A percentile compares a stretch with the other conserved stretches of the same genome.
Evolutionary conservation across 495 filamentous ascomycete species (phyloP).

Genomic region (Terfezia boudieri): DNA sequence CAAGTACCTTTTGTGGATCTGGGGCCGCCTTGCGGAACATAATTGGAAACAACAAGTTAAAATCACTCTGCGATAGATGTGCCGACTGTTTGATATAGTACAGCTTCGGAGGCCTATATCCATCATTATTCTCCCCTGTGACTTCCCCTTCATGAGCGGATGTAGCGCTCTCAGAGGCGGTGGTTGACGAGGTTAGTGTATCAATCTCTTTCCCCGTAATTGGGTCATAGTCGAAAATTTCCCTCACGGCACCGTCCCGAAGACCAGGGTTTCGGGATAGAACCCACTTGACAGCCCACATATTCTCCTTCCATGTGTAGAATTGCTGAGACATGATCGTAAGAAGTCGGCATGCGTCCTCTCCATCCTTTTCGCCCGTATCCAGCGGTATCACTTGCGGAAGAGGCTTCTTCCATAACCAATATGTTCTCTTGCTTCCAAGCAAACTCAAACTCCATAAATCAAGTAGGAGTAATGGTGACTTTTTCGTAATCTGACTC

Average conservation of each 20-base stretch:
- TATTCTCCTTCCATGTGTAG: conserved; percentile 44
- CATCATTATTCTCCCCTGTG: conserved; percentile 7
- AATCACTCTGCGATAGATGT: conserved; percentile 55
- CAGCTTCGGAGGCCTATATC: conserved; percentile 24
- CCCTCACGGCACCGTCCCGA: conserved; percentile 1
- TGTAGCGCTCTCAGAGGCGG: neutral
- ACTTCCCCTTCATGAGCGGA: conserved; percentile 13
- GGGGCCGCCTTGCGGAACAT: conserved; percentile 29
- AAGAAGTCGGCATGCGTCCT: conserved; percentile 31
- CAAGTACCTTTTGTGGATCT: conserved; percentile 37
- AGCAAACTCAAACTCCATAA: conserved; percentile 50
- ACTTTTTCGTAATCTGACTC: conserved; percentile 38
- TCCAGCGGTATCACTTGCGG: conserved; percentile 30
- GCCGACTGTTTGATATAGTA: conserved; percentile 41
- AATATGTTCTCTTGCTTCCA: conserved; percentile 26
- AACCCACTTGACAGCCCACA: conserved; percentile 33
- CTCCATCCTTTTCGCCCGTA: neutral
- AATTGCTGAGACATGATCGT: conserved; percentile 47
- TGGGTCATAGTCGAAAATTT: conserved; percentile 8
- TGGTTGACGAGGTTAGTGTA: neutral
- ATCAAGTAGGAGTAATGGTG: conserved; percentile 42
- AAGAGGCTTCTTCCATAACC: conserved; percentile 41
- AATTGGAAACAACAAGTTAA: conserved; percentile 54
- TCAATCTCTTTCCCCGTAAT: conserved; percentile 1
- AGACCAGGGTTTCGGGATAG: conserved; percentile 29